phyloP scores from a whole-genome alignment of 345 rosid species.

The Anastatica hierochuntica region DNA sequence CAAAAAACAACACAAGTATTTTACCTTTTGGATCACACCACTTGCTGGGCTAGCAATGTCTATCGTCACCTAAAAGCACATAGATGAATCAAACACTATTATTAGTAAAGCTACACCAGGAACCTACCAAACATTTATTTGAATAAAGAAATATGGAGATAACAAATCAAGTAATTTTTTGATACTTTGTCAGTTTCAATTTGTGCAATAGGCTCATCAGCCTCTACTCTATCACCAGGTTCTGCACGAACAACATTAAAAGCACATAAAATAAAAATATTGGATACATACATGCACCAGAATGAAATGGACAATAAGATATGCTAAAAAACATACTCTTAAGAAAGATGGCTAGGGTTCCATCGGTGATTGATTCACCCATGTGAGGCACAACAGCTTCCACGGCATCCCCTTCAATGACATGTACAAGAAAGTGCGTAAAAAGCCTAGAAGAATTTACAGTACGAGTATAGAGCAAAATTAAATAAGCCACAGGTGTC shows the following conservation, averaged over 20 bases:
- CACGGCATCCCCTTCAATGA: conserved; percentile 47
- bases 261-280: not conserved
- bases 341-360: conserved; percentile 63
- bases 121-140: not conserved
- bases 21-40: conserved; percentile 72
- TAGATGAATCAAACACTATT: not conserved
- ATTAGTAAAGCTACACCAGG: conserved; percentile 6
- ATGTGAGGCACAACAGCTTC: conserved; percentile 77
- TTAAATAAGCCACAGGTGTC: not conserved
- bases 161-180: not conserved
- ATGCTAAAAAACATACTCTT: conserved; percentile 42
- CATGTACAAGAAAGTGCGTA: conserved; percentile 12
- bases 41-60: conserved; percentile 82
- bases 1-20: not conserved
- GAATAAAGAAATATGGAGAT: not conserved
- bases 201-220: conserved; percentile 88
- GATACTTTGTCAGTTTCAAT: conserved; percentile 94
- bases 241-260: conserved; percentile 32
- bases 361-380: conserved; percentile 93
- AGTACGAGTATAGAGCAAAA: not conserved
- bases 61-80: conserved; percentile 58
- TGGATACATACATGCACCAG: not conserved
- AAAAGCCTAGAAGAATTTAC: conserved; percentile 1
- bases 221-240: conserved; percentile 87
- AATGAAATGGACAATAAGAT: not conserved